phyloP scores from a whole-genome alignment of 2,329 filamentous ascomycete species.

The Fusarium sacchari region DNA sequence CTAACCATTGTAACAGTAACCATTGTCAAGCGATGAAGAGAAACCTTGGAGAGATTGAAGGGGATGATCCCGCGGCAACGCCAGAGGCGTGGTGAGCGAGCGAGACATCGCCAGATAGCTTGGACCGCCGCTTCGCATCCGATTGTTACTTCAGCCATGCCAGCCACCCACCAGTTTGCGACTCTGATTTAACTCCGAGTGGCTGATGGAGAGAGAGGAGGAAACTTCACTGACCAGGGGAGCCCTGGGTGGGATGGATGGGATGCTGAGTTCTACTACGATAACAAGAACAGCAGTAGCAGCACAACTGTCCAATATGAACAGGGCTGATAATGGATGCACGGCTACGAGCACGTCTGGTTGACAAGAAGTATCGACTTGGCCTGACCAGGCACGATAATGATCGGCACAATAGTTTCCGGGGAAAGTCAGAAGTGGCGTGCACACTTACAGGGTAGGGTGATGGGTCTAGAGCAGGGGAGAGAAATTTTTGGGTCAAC shows the following conservation, averaged over 20 bases:
- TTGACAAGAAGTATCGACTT: constrained; percentile 38
- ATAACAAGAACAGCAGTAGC: background rate
- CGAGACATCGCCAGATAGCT: constrained; percentile 12
- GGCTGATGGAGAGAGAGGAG: constrained; percentile 28
- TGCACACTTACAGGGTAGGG: constrained; percentile 32
- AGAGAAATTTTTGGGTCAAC: constrained; percentile 13
- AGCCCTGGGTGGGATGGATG: constrained; percentile 27
- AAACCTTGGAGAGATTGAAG: constrained; percentile 36
- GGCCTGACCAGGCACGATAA: constrained; percentile 42
- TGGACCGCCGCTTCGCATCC: constrained; percentile 37
- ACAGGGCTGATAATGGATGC: constrained; percentile 45
- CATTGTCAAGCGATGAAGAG: constrained; percentile 77
- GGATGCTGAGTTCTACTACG: constrained; percentile 22
- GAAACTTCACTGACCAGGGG: constrained; percentile 26
- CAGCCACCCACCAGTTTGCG: constrained; percentile 32
- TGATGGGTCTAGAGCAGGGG: constrained; percentile 31
- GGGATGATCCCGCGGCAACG: constrained; percentile 31
- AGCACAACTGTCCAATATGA: constrained; percentile 27
- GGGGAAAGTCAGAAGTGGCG: constrained; percentile 40
- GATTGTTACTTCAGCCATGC: constrained; percentile 33
- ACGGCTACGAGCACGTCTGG: constrained; percentile 41
- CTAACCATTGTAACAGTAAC: constrained; percentile 51
- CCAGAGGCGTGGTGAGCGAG: constrained; percentile 28
- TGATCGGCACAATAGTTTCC: constrained; percentile 43
- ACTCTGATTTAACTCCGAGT: constrained; percentile 19